Conservation (phyloP, 1,284 basidiomycete genomes). For the Naganishia sp. region DNA sequence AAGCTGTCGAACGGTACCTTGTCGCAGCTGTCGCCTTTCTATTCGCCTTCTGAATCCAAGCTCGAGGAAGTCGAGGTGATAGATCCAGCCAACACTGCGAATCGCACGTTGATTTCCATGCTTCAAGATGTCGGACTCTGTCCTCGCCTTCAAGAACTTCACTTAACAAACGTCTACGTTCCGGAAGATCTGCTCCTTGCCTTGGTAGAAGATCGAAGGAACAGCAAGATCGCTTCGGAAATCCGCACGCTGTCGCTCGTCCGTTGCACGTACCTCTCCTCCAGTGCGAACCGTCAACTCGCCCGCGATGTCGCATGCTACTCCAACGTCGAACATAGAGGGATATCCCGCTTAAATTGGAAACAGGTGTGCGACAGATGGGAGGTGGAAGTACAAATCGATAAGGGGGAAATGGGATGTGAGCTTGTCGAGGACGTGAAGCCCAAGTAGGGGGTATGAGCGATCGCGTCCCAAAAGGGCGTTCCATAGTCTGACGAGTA, state of each 20-base stretch:
- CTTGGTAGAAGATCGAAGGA: constrained; percentile 1
- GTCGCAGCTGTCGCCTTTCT: constrained; percentile 8
- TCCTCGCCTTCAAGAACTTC: background rate
- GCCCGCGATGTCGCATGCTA: background rate
- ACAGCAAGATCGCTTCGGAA: background rate
- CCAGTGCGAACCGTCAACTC: background rate
- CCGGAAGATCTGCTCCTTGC: constrained; percentile 1
- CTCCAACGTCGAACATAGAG: constrained; percentile 3
- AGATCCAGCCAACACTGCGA: constrained; percentile 4
- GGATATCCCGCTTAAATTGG: constrained; percentile 4
- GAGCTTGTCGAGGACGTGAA: background rate
- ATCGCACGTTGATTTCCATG: background rate
- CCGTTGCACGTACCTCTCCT: constrained; percentile 14
- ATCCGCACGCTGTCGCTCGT: background rate
- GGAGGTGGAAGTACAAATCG: background rate
- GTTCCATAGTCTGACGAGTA: too few relatives aligned
- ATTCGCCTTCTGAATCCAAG: background rate
- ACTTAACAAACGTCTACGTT: constrained; percentile 3
- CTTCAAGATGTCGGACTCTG: background rate
- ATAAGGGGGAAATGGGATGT: background rate
- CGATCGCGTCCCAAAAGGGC: too few relatives aligned
- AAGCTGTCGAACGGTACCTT: constrained; percentile 2
- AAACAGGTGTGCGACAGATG: constrained; percentile 5
- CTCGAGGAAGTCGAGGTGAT: background rate
- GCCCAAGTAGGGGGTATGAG: too few relatives aligned